phyloP scores from a whole-genome alignment of 2,329 filamentous ascomycete genomes.

The Parastagonospora nodorum region DNA sequence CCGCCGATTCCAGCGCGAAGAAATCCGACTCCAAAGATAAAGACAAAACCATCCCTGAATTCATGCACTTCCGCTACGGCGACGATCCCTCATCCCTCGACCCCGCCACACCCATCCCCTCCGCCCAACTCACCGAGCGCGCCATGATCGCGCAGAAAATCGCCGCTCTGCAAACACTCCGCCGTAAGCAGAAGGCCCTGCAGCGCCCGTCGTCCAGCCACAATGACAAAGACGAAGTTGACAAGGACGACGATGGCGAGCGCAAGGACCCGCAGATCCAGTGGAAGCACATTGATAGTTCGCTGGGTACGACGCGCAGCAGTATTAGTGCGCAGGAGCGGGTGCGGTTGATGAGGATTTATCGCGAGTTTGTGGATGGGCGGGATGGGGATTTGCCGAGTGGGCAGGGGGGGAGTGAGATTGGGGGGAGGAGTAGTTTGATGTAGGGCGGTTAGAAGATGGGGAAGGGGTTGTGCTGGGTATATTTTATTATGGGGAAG shows the following conservation, averaged over 20 bases:
- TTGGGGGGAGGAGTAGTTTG: constrained; percentile 89
- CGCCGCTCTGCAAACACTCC: constrained; percentile 73
- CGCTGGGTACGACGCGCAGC: constrained; percentile 75
- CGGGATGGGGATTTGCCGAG: constrained; percentile 94
- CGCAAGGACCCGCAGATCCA: constrained; percentile 76
- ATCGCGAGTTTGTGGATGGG: constrained; percentile 89
- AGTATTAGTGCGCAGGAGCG: constrained; percentile 83
- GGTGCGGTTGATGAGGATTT: constrained; percentile 76
- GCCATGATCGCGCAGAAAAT: constrained; percentile 82
- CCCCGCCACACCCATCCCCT: constrained; percentile 49
- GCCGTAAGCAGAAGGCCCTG: constrained; percentile 65
- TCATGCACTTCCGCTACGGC: constrained; percentile 79
- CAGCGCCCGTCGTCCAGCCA: constrained; percentile 21
- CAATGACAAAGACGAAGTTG: constrained; percentile 22
- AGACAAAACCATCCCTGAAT: constrained; percentile 39
- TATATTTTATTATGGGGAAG: constrained; percentile 1
- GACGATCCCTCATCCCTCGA: constrained; percentile 49
- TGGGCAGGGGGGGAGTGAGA: constrained; percentile 87
- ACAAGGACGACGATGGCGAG: constrained; percentile 31
- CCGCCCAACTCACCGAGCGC: constrained; percentile 71
- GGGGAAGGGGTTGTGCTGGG: neutral
- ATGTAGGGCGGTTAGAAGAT: constrained; percentile 64
- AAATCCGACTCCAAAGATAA: constrained; percentile 6
- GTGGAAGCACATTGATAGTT: constrained; percentile 82
- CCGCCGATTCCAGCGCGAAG: constrained; percentile 1